Base-by-base conservation (phyloP, 352 stramenopile genomes). In the Phytophthora cajani region DNA sequence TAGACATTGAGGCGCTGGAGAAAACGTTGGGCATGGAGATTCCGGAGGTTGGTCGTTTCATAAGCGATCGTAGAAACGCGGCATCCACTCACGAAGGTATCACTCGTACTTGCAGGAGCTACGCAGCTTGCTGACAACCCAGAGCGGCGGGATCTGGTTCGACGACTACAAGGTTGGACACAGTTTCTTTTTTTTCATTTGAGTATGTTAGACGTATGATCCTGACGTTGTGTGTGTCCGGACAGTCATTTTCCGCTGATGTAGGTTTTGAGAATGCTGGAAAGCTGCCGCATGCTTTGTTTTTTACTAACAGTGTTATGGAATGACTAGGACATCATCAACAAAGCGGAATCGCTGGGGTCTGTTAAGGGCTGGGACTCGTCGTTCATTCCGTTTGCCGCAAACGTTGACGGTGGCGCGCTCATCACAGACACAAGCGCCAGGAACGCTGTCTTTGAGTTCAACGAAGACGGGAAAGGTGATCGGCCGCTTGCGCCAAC, bases 131-230 rank as follows among this genome's bases (percentile, higher is more conserved):
- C 33, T 94, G 16, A 81, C 77, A 46, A 91, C 90, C 57, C 88
- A 94, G 50, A 94, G 87, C 32, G 84, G 88, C 2, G 87, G 87
- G 6, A 81, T 96, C 30, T 96, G 84, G 84, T 96, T 96, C 32
- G 86, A 96, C 49, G 87, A 93, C 54, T 96, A 89, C 75, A 90
- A 88, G 75, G 81, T 85, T 51, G 11, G 38, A 27, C 40, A 47
- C 8, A 8, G 12, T 7, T 47, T 11, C 16, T 49, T 44, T 44
- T 47, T 49, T 49, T 1, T 47, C 3, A 27, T 19, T 47, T 19
- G 40, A n/a, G 23, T 27, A 4, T 27, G 23, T 12, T 61, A 2
- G 8, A 47, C 50, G 23, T 36, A 17, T 38, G 7, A 9, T 3
- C 8, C 32, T 68, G 54, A 75, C 47, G 0, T 30, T 52, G 4